A percentile compares a stretch with the other conserved stretches of the same genome.
phyloP scores from a whole-genome alignment of 2,329 filamentous ascomycete genomes.

The Microascus cirrosus region DNA sequence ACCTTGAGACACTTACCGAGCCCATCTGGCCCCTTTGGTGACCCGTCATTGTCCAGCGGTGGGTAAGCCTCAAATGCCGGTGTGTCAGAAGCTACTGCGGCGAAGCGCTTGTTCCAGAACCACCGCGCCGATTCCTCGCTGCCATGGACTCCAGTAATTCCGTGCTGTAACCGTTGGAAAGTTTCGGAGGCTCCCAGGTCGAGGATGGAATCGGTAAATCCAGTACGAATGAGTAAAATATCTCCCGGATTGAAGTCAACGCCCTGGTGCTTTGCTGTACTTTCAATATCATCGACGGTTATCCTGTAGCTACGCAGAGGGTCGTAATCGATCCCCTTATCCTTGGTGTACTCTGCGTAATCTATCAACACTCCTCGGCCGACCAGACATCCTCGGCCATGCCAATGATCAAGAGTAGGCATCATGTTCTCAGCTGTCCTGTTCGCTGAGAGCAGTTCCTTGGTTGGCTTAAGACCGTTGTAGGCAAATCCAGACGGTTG shows the following conservation, averaged over 20 bases:
- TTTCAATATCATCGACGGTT: constrained; percentile 14
- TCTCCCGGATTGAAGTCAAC: too few relatives aligned
- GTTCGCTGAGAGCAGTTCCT: constrained; percentile 16
- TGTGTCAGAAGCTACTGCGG: background rate
- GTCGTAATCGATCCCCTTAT: constrained; percentile 23
- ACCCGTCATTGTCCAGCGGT: background rate
- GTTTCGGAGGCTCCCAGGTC: background rate
- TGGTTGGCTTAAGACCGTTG: constrained; percentile 10
- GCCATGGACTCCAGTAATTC: background rate
- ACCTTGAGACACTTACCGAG: background rate
- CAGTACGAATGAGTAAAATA: constrained; percentile 18
- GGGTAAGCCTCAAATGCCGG: constrained; percentile 2
- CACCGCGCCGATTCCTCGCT: background rate
- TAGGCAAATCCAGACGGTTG: background rate
- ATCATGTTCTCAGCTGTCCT: constrained; percentile 11
- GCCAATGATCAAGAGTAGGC: too few relatives aligned
- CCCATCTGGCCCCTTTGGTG: background rate
- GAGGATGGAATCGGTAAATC: background rate
- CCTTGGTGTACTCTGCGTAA: constrained; percentile 6
- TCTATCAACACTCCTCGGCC: too few relatives aligned
- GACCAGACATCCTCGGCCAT: too few relatives aligned
- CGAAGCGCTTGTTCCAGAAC: constrained; percentile 5
- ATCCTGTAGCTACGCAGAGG: constrained; percentile 27
- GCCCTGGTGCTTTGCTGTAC: constrained; percentile 9
- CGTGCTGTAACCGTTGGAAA: background rate